Evolutionary conservation across 192 early-diverging fungal genomes (phyloP), one percentile per base, ranked within the genome.

Genomic region (Glomus cerebriforme): DNA sequence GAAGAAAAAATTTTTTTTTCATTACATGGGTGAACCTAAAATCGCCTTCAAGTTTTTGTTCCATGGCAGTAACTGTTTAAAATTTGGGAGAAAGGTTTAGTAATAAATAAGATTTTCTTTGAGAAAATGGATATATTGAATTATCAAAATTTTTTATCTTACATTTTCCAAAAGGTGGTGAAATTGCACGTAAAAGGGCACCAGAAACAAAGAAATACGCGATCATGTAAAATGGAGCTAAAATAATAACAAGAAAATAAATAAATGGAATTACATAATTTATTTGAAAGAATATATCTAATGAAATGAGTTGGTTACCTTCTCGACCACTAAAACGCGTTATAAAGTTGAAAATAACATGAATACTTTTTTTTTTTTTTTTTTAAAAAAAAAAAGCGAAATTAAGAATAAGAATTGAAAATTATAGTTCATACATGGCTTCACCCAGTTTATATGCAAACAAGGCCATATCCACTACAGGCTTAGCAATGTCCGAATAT

Each of bases 151-250:
- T n/a, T n/a, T 22, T 31, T 9, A 39, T 65, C 78, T 69, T 81
- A 89, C 88, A 91, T 86, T 89, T 92, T 65, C 93, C 93, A 78
- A 95, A 96, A 27, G 93, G 90, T 60, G 95, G 95, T 27, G 94
- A 94, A 45, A 93, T 77, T 3, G 89, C 88, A 22, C 94, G 88
- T 54, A 96, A 83, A 32, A 93, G 79, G 15, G 86, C 78, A 54
- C 91, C 92, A 27, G 92, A 91, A 59, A 86, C n/a, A 58, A 90
- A 67, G 62, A 90, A 90, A 62, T 90, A 90, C 7, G 81, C 83
- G 58, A 90, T 88, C 86, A 90, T 90, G 66, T 81, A 88, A n/a
- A 88, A 81, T 3, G 89, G 86, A 12, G 87, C 88, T 73, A 87
- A 86, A n/a, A n/a, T n/a, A n/a, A 43, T 59, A 31, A 59, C 66